Conservation (phyloP, 208 protist genomes). For the Trypanosoma theileri region DNA sequence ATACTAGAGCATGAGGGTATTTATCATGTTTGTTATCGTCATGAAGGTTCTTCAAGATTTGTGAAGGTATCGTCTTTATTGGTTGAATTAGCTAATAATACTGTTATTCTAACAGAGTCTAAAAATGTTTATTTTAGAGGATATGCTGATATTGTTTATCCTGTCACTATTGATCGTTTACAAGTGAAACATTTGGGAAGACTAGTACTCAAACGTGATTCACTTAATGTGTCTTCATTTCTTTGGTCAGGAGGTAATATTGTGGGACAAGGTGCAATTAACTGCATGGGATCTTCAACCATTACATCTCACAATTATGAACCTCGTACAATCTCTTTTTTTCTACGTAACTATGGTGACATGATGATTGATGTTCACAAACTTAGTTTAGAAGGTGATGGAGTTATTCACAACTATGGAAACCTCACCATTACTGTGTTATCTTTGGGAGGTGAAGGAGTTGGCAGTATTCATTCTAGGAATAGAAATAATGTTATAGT, state of each 20-base stretch:
- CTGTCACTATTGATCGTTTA: slow-evolving; percentile 49
- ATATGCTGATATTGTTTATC: slow-evolving; percentile 47
- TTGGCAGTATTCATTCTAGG: slow-evolving; percentile 56
- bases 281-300: slow-evolving; percentile 52
- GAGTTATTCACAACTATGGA: slow-evolving; percentile 77
- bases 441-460: slow-evolving; percentile 57
- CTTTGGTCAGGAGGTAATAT: slow-evolving; percentile 77
- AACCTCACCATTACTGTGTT: slow-evolving; percentile 67
- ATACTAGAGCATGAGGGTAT: slow-evolving; percentile 64
- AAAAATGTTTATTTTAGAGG: slow-evolving; percentile 63
- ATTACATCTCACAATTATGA: slow-evolving; percentile 72
- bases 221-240: slow-evolving; percentile 77
- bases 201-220: slow-evolving; percentile 54
- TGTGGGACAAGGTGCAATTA: slow-evolving; percentile 67
- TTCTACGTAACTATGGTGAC: slow-evolving; percentile 75
- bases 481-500: slow-evolving; percentile 53
- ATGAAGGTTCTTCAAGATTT: slow-evolving; percentile 56
- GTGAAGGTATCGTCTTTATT: slow-evolving; percentile 65
- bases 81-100: slow-evolving; percentile 59
- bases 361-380: slow-evolving; percentile 82
- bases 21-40: slow-evolving; percentile 79
- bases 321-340: slow-evolving; percentile 52
- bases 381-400: slow-evolving; percentile 53
- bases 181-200: slow-evolving; percentile 67
- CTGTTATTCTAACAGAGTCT: slow-evolving; percentile 50